These are phyloP conservation scores for Achaetomiella virescens DNA, from an alignment of 495 filamentous ascomycete genomes.

Conservation along the genomic window DNA sequence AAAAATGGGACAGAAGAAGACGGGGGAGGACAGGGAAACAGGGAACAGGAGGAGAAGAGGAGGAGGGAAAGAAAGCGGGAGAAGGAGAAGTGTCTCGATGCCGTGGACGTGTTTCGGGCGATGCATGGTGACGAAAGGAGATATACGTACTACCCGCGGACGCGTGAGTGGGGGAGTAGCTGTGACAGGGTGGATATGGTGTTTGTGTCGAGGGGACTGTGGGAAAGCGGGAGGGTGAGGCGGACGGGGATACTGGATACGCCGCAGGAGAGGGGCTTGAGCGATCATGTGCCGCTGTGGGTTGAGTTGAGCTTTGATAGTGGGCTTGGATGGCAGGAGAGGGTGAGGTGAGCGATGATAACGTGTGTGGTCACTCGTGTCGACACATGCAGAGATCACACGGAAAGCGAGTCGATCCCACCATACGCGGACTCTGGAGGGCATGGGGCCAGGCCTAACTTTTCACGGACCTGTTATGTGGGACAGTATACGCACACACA, in stretches of 20 bases:
- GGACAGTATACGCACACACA: too few relatives aligned
- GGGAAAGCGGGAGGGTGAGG: slow-evolving; percentile 14
- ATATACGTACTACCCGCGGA: slow-evolving; percentile 31
- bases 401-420: too few relatives aligned
- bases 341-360: not conserved
- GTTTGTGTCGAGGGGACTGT: slow-evolving; percentile 22
- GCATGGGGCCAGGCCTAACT: too few relatives aligned
- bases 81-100: slow-evolving; percentile 13
- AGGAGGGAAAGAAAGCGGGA: not conserved
- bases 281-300: slow-evolving; percentile 36
- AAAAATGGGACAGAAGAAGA: not conserved
- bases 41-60: too few relatives aligned
- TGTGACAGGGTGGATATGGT: slow-evolving; percentile 38
- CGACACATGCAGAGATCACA: not conserved
- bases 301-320: slow-evolving; percentile 12
- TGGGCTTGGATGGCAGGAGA: not conserved
- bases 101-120: slow-evolving; percentile 29
- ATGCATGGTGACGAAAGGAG: slow-evolving; percentile 21
- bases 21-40: too few relatives aligned
- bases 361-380: not conserved
- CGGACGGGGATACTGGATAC: slow-evolving; percentile 30
- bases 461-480: too few relatives aligned
- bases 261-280: slow-evolving; percentile 29
- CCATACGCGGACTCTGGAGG: too few relatives aligned
- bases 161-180: slow-evolving; percentile 29